phyloP scores from a whole-genome alignment of 2,329 filamentous ascomycete species.

The Fusarium citri region DNA sequence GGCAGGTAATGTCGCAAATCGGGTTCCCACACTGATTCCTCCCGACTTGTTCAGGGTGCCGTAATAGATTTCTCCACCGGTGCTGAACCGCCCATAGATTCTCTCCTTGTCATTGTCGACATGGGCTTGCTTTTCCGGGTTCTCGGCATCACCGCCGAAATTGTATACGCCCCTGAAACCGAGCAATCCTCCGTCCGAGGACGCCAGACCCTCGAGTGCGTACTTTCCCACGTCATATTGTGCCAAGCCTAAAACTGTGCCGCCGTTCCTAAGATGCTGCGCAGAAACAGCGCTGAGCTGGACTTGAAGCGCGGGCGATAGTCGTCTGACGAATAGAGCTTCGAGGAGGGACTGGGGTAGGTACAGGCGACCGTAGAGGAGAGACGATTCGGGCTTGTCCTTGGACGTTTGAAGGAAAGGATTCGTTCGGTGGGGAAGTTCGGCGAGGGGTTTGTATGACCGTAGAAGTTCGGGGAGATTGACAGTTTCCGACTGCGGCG shows the following conservation, averaged over 20 bases:
- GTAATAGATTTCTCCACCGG: conserved; percentile 94
- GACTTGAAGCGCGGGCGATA: conserved; percentile 82
- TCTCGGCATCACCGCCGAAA: conserved; percentile 78
- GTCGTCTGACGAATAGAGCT: conserved; percentile 82
- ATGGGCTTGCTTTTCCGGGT: conserved; percentile 32
- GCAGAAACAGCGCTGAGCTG: conserved; percentile 84
- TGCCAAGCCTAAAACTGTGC: conserved; percentile 77
- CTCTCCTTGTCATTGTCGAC: conserved; percentile 62
- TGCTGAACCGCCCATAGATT: conserved; percentile 85
- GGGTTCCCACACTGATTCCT: conserved; percentile 86
- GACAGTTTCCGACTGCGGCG: conserved; percentile 77
- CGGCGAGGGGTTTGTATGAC: conserved; percentile 83
- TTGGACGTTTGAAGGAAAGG: conserved; percentile 38
- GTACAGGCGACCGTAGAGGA: conserved; percentile 83
- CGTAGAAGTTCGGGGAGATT: conserved; percentile 81
- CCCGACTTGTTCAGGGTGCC: conserved; percentile 94
- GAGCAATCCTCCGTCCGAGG: conserved; percentile 89
- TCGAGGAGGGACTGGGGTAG: conserved; percentile 88
- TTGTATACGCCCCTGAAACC: conserved; percentile 93
- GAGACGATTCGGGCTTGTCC: conserved; percentile 60
- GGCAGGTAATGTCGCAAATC: conserved; percentile 87
- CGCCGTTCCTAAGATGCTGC: conserved; percentile 76
- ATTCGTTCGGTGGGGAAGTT: conserved; percentile 58
- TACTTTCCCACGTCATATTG: conserved; percentile 90
- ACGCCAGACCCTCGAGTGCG: conserved; percentile 89